A percentile compares a stretch with the other conserved stretches of the same genome.
Conservation (phyloP, 768 basidiomycete species). For the Candolleomyces aberdarensis region DNA sequence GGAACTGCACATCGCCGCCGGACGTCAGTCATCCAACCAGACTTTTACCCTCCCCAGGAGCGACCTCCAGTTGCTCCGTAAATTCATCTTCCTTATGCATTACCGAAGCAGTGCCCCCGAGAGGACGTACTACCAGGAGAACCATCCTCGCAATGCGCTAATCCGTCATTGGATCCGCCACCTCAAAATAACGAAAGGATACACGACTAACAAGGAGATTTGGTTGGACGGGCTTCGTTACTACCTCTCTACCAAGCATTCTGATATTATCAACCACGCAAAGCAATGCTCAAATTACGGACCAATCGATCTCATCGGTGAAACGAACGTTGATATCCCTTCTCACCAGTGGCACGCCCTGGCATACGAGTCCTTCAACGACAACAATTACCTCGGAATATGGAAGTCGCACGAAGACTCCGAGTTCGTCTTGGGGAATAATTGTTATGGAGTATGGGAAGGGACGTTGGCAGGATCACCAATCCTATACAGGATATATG, state of each 20-base stretch:
- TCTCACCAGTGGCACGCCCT: conserved; percentile 20
- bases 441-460: conserved; percentile 32
- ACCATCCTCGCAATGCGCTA: conserved; percentile 19
- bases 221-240: conserved; percentile 30
- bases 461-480: conserved; percentile 20
- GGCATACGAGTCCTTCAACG: conserved; percentile 25
- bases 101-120: conserved; percentile 22
- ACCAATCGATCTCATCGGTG: neutral
- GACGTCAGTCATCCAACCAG: neutral
- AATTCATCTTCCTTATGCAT: conserved; percentile 36
- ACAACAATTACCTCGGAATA: conserved; percentile 28
- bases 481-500: conserved; percentile 28
- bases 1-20: conserved; percentile 12
- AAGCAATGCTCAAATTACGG: conserved; percentile 16
- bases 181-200: conserved; percentile 16
- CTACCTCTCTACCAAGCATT: conserved; percentile 29
- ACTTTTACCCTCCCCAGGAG: conserved; percentile 21
- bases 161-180: conserved; percentile 20
- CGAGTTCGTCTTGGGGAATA: conserved; percentile 31
- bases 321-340: conserved; percentile 15
- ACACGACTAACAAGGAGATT: conserved; percentile 19
- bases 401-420: conserved; percentile 30
- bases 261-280: conserved; percentile 18
- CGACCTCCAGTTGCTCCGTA: conserved; percentile 26
- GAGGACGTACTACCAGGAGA: conserved; percentile 24